Conservation (phyloP, 345 rosid species). For the Sapria himalayana region DNA sequence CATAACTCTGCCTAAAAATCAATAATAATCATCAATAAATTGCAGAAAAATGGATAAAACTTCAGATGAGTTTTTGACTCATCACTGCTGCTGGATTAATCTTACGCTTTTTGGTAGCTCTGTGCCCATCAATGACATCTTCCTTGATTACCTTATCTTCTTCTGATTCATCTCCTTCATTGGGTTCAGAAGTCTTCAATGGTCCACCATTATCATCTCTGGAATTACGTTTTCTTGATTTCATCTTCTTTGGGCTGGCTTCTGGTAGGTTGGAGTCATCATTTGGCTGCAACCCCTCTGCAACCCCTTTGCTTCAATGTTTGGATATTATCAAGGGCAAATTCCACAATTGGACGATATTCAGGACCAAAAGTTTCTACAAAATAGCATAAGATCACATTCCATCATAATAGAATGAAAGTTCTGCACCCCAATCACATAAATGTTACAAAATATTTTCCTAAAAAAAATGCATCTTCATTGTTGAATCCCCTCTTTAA, state of each 20-base stretch:
- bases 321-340: slow-evolving; percentile 64
- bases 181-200: slow-evolving; percentile 7
- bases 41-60: too few relatives aligned
- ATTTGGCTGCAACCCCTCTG: slow-evolving; percentile 11
- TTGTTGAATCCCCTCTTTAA: too few relatives aligned
- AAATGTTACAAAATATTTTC: neutral
- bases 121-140: slow-evolving; percentile 6
- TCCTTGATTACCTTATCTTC: slow-evolving; percentile 9
- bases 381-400: too few relatives aligned
- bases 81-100: slow-evolving; percentile 12
- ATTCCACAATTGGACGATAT: slow-evolving; percentile 65
- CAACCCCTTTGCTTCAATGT: slow-evolving; percentile 38
- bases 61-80: too few relatives aligned
- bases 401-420: neutral
- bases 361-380: slow-evolving; percentile 74
- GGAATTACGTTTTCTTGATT: slow-evolving; percentile 24
- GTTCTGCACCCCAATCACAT: neutral
- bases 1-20: too few relatives aligned
- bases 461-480: too few relatives aligned
- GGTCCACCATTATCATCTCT: slow-evolving; percentile 15
- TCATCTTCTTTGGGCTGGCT: slow-evolving; percentile 9
- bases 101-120: slow-evolving; percentile 21
- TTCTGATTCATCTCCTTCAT: slow-evolving; percentile 7
- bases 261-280: slow-evolving; percentile 9
- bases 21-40: too few relatives aligned